Evolutionary conservation across 352 stramenopile species (phyloP), one percentile per base, ranked within the genome.

Genomic region (Pythium guiyangense): DNA sequence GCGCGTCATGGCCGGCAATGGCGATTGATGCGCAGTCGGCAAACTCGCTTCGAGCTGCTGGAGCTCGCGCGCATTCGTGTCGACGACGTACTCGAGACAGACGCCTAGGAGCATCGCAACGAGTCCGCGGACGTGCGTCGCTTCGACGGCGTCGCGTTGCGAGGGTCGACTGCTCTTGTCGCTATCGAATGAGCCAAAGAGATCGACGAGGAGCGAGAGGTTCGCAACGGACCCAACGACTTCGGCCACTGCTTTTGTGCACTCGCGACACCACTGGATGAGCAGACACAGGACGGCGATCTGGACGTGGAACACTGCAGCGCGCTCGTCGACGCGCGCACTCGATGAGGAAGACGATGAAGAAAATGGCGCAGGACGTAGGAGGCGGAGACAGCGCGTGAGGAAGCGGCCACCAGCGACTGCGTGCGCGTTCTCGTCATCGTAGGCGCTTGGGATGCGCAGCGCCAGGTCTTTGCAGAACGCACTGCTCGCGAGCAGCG

Each of bases 381-480:
- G 54, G 20, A 85, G 43, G 18, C 67, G 66, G 0, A 92, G 46
- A 26, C 79, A 90, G 11, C 80, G 75, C 10, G 74, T 85, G 17
- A 92, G 66, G 25, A 92, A 82, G 20, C 83, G 61, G 12, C 76
- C 77, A 8, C 79, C 79, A 42, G 70, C 52, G 39, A 90, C 73
- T n/a, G 69, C 64, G 60, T 75, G 73, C 20, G 70, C 66, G 12
- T 88, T 66, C 10, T 63, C 26, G 20, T 77, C 63, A 9, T 75
- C 63, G 34, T 86, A 84, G 11, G 74, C 50, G 2, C 55, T 70
- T 10, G 83, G 77, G 17, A 92, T 63, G n/a, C 83, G 78, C 34
- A 92, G 66, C 10, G 78, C 78, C 39, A 90, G 59, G 44, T 85
- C 69, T 62, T 90, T 86, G 59, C 83, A 92, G 49, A 84, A 85